These are phyloP conservation scores for Coemansia brasiliensis DNA, from an alignment of 192 early-diverging fungal species.

Conservation along the genomic window DNA sequence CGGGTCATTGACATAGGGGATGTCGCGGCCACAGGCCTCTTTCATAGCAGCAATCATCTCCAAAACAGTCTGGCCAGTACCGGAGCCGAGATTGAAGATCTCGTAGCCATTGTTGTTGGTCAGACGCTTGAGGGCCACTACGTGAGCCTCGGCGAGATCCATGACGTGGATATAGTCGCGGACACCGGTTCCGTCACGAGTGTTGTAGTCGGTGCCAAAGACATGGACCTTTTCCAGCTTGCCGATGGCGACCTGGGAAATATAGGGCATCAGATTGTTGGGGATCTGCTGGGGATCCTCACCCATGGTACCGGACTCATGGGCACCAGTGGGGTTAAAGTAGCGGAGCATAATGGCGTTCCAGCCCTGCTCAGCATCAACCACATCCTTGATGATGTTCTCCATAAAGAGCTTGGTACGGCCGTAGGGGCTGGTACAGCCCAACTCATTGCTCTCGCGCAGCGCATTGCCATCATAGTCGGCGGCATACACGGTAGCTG, in stretches of 20 bases:
- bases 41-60: slow-evolving; percentile 87
- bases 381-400: slow-evolving; percentile 76
- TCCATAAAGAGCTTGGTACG: slow-evolving; percentile 95
- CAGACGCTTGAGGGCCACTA: slow-evolving; percentile 79
- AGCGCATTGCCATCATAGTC: slow-evolving; percentile 54
- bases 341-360: slow-evolving; percentile 75
- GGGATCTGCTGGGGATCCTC: slow-evolving; percentile 86
- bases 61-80: slow-evolving; percentile 88
- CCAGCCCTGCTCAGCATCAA: slow-evolving; percentile 61
- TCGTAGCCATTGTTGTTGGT: slow-evolving; percentile 55
- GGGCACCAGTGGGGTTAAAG: slow-evolving; percentile 95
- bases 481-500: slow-evolving; percentile 86
- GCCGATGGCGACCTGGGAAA: slow-evolving; percentile 84
- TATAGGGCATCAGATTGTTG: slow-evolving; percentile 88
- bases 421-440: slow-evolving; percentile 90
- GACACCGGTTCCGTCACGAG: slow-evolving; percentile 88
- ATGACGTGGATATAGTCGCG: slow-evolving; percentile 96
- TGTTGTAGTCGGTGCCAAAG: slow-evolving; percentile 93
- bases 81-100: slow-evolving; percentile 90
- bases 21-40: slow-evolving; percentile 73
- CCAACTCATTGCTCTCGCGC: slow-evolving; percentile 61
- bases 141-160: slow-evolving; percentile 88
- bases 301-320: slow-evolving; percentile 86
- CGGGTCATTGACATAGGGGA: slow-evolving; percentile 66
- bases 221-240: slow-evolving; percentile 79